Evolutionary conservation across 2,329 filamentous ascomycete genomes (phyloP).

Genomic region (Simplicillium aogashimaense): DNA sequence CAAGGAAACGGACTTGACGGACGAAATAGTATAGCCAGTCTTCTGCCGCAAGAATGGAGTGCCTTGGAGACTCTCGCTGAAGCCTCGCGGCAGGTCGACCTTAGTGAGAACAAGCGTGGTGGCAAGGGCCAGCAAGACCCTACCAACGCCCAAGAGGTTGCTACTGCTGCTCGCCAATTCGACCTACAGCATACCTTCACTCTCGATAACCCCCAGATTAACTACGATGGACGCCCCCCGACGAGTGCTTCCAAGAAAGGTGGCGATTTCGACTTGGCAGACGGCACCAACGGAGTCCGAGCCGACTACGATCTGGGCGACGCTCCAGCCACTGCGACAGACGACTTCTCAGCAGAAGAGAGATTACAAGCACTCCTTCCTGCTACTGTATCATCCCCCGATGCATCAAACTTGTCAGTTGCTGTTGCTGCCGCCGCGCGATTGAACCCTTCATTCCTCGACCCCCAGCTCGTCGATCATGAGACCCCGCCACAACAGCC

Average conservation of each 20-base stretch:
- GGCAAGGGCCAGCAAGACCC: conserved; percentile 17
- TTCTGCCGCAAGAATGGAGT: conserved; percentile 56
- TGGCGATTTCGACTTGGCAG: conserved; percentile 1
- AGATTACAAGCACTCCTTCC: conserved; percentile 37
- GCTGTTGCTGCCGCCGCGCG: conserved; percentile 47
- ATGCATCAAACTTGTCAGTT: conserved; percentile 42
- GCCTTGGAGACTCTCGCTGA: conserved; percentile 81
- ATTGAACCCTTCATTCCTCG: conserved; percentile 42
- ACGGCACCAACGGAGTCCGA: conserved; percentile 8
- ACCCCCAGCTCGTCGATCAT: conserved; percentile 34
- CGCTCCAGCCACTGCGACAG: conserved; percentile 14
- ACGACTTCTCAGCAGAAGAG: conserved; percentile 36
- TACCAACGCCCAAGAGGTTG: conserved; percentile 14
- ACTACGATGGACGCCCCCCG: conserved; percentile 29
- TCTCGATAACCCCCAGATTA: conserved; percentile 42
- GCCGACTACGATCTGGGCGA: conserved; percentile 4
- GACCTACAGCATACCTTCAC: conserved; percentile 51
- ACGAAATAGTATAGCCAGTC: conserved; percentile 16
- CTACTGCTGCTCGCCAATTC: conserved; percentile 26
- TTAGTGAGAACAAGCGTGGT: conserved; percentile 46
- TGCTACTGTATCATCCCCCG: conserved; percentile 23
- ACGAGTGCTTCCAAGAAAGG: conserved; percentile 1
- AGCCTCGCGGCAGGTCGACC: conserved; percentile 71
- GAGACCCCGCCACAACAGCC: conserved; percentile 19
- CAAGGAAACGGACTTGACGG: conserved; percentile 16